A percentile compares a stretch with the other conserved stretches of the same genome.
These are phyloP conservation scores for Heterobasidion parviporum DNA, from an alignment of 1,284 basidiomycete genomes.

Conservation along the genomic window DNA sequence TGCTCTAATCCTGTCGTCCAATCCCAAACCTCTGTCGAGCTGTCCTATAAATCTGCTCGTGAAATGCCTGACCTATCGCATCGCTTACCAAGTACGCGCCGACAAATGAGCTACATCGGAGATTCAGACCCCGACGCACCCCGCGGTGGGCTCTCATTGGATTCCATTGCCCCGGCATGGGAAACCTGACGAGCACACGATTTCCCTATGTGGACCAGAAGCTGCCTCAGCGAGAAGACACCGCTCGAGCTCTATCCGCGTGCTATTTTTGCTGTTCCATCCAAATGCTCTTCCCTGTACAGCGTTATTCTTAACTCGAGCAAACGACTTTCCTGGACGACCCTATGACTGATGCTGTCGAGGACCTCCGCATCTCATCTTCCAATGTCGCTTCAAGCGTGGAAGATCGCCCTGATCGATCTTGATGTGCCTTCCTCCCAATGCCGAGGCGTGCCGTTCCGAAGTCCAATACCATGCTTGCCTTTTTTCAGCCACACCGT, in stretches of 20 bases:
- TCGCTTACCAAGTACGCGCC: background rate
- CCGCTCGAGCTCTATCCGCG: too few species aligned
- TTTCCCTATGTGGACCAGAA: too few species aligned
- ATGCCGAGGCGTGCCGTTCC: background rate
- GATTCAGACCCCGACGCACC: background rate
- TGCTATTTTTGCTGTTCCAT: too few species aligned
- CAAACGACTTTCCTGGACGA: too few species aligned
- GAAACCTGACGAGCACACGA: background rate
- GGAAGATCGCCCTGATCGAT: background rate
- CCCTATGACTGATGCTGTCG: too few species aligned
- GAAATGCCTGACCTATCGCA: too few species aligned
- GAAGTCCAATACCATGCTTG: background rate
- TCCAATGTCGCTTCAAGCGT: background rate
- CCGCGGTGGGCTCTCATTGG: background rate
- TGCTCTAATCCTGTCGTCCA: too few species aligned
- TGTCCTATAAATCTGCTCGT: too few species aligned
- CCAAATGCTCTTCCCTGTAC: too few species aligned
- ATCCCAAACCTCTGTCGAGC: too few species aligned
- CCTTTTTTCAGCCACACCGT: background rate
- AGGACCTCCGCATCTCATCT: background rate
- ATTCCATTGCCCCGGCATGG: background rate
- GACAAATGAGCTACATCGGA: background rate
- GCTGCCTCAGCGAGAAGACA: too few species aligned
- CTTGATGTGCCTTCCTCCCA: background rate
- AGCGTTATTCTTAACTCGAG: too few species aligned